Percentiles rank a stretch among this genome's conserved stretches.
Evolutionary conservation across 176 grass and related monocot species (phyloP).

Genomic region (Chloris gayana): DNA sequence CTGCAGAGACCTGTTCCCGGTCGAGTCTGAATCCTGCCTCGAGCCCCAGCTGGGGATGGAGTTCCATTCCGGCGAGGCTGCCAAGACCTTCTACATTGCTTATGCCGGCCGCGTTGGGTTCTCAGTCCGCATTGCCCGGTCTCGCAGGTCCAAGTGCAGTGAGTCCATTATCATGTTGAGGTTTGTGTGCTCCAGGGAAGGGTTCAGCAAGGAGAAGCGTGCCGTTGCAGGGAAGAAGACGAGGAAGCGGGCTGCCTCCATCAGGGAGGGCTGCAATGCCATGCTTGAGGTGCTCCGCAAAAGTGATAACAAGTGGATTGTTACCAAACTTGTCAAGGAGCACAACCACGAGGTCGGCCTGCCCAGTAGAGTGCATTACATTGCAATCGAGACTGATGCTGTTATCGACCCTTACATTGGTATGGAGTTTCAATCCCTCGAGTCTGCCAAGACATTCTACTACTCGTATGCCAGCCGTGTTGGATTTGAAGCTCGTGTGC

Average conservation of each 20-base stretch:
- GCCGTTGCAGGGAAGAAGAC: conserved; percentile 69
- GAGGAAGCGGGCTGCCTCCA: conserved; percentile 79
- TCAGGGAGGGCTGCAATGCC: conserved; percentile 90
- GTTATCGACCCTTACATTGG: conserved; percentile 70
- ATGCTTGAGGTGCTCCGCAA: conserved; percentile 94
- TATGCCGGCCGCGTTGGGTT: conserved; percentile 84
- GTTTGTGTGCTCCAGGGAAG: conserved; percentile 89
- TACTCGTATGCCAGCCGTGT: conserved; percentile 78
- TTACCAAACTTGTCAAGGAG: conserved; percentile 92
- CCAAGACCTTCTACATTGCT: conserved; percentile 96
- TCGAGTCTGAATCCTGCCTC: conserved; percentile 54
- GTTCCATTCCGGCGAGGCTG: conserved; percentile 86
- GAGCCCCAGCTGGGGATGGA: conserved; percentile 92
- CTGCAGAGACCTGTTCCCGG: conserved; percentile 69
- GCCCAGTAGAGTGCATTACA: conserved; percentile 74
- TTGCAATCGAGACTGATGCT: conserved; percentile 66
- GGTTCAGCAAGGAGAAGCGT: conserved; percentile 77
- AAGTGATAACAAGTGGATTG: conserved; percentile 80
- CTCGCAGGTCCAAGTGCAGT: conserved; percentile 77
- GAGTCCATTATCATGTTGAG: conserved; percentile 95
- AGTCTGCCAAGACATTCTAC: conserved; percentile 85
- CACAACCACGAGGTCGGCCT: conserved; percentile 89
- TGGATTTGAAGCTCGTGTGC: conserved; percentile 88
- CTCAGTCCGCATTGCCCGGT: conserved; percentile 77
- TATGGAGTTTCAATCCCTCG: conserved; percentile 88